A percentile compares a stretch with the other conserved stretches of the same genome.
Evolutionary conservation across 2,329 filamentous ascomycete species (phyloP).

Genomic region (Botryotinia calthae): DNA sequence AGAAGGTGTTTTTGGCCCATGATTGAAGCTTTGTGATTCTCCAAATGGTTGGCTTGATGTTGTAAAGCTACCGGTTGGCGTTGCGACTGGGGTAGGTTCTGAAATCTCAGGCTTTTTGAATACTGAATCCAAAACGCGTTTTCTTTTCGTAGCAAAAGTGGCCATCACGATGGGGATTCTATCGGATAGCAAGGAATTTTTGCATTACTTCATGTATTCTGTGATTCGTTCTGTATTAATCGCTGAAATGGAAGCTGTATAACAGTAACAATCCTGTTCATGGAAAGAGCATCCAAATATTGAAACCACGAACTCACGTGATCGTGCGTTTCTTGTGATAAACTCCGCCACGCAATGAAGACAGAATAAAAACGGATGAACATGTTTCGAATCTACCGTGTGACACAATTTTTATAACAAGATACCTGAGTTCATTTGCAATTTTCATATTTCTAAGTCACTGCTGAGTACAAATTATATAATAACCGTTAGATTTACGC

Average conservation of each 20-base stretch:
- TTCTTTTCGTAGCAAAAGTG: constrained; percentile 25
- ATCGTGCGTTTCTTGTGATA: neutral
- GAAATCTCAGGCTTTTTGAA: constrained; percentile 34
- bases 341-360: neutral
- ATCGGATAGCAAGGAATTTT: neutral
- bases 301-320: neutral
- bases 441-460: neutral
- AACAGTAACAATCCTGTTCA: neutral
- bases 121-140: constrained; percentile 38
- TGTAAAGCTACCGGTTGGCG: constrained; percentile 32
- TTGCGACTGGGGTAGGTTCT: constrained; percentile 35
- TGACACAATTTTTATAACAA: neutral
- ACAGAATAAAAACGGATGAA: neutral
- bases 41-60: constrained; percentile 33
- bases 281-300: constrained; percentile 6
- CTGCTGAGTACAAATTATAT: neutral
- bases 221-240: neutral
- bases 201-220: neutral
- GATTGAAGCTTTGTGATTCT: constrained; percentile 19
- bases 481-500: constrained; percentile 6
- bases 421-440: neutral
- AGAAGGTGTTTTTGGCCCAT: constrained; percentile 5
- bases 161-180: neutral
- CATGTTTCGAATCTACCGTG: neutral
- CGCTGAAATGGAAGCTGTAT: neutral